Base-by-base conservation (phyloP, 1,284 basidiomycete species). In the Microbotryum violaceum region DNA sequence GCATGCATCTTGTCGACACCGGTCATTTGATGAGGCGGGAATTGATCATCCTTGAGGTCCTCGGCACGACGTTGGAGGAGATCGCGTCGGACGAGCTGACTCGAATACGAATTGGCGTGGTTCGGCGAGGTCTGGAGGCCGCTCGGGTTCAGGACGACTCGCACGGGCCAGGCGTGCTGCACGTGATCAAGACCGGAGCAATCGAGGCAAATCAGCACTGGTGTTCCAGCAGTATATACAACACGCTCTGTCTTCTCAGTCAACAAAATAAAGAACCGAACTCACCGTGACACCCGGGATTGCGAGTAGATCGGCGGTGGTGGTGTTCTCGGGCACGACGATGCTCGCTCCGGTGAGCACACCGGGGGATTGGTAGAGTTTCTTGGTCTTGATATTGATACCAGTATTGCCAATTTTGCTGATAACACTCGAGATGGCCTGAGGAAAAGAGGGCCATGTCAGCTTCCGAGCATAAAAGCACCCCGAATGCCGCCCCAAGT, bases 21-120 rank as follows among this genome's bases (percentile, higher is more conserved):
- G 37, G 83, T 78, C 61, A 80, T 80, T 70, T 82, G 75, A 6
- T 82, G 82, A 33, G 77, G 76, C 31, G 82, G 82, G 27, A 75
- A 74, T 67, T 79, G 78, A 9, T 82, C 82, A 60, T 77, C 67
- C 5, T 77, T 77, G 61, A 83, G 82, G 20, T 57, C 57, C 0
- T 42, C 51, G 14, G 46, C 1, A 29, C 33, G 44, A 31, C 47
- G 27, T 6, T 25, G 21, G 50, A 37, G 10, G 21, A 27, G 57
- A 12, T n/a, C 29, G 31, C 20, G 27, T 27, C 25, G 18, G n/a
- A 29, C 31, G 31, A 18, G 33, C 23, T 37, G 23, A n/a, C 49
- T 20, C 14, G 16, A 18, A 44, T 54, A 53, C 16, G 46, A 21
- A 31, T 42, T 2, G 33, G 21, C 45, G 21, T 33, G 42, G 6